A percentile compares a stretch with the other conserved stretches of the same genome.
These are phyloP conservation scores for Lyophyllum atratum DNA, from an alignment of 768 basidiomycete species.

Conservation along the genomic window DNA sequence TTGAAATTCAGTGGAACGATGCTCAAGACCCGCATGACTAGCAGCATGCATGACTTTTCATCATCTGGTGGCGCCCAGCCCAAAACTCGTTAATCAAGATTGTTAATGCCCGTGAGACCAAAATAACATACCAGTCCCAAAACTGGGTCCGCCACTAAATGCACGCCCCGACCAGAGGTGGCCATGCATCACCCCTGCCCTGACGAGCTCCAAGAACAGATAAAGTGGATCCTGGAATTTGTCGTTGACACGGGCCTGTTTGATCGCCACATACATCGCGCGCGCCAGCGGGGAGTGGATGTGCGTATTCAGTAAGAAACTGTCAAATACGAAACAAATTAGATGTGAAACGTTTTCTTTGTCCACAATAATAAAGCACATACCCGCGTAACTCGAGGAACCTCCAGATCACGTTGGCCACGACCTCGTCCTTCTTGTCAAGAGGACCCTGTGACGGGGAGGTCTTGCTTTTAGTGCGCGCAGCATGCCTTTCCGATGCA, in stretches of 20 bases:
- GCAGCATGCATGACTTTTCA: slow-evolving; percentile 90
- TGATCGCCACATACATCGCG: slow-evolving; percentile 85
- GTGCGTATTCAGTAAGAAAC: slow-evolving; percentile 89
- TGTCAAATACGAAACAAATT: slow-evolving; percentile 28
- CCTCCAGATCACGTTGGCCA: slow-evolving; percentile 98
- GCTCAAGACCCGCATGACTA: slow-evolving; percentile 96
- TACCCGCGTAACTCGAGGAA: slow-evolving; percentile 96
- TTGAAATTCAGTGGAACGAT: slow-evolving; percentile 95
- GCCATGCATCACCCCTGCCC: slow-evolving; percentile 97
- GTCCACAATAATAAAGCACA: slow-evolving; percentile 33
- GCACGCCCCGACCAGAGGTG: slow-evolving; percentile 86
- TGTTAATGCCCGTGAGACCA: slow-evolving; percentile 31
- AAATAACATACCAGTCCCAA: slow-evolving; percentile 73
- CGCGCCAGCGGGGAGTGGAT: slow-evolving; percentile 87
- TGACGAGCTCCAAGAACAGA: slow-evolving; percentile 90
- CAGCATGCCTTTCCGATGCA: slow-evolving; percentile 74
- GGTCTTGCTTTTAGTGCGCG: slow-evolving; percentile 76
- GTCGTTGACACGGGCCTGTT: slow-evolving; percentile 83
- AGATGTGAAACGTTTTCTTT: slow-evolving; percentile 11
- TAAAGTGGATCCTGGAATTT: slow-evolving; percentile 98
- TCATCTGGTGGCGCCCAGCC: slow-evolving; percentile 58
- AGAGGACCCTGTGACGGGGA: slow-evolving; percentile 48
- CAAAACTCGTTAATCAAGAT: slow-evolving; percentile 24
- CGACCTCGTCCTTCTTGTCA: slow-evolving; percentile 98
- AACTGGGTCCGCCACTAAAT: slow-evolving; percentile 94